A percentile compares a stretch with the other conserved stretches of the same genome.
These are phyloP conservation scores for Apiotrichum akiyoshidainum DNA, from an alignment of 1,284 basidiomycete genomes.

Conservation along the genomic window DNA sequence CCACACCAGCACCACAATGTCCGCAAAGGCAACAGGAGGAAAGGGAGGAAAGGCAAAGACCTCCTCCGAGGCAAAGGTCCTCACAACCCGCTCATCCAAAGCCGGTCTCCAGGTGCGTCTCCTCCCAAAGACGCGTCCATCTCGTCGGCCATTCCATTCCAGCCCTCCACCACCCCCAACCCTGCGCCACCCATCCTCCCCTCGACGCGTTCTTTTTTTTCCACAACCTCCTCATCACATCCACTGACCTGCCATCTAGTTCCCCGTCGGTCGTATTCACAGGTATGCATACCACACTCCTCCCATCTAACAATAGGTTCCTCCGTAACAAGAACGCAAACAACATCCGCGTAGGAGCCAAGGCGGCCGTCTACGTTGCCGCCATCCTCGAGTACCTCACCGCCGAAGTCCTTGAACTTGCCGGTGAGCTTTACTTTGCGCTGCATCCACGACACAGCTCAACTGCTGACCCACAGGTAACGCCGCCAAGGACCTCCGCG, in stretches of 20 bases:
- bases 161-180: not conserved
- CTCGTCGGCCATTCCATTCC: not conserved
- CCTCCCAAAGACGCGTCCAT: no score
- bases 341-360: slow-evolving; percentile 61
- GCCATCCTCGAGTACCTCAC: slow-evolving; percentile 53
- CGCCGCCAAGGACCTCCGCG: slow-evolving; percentile 90
- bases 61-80: slow-evolving; percentile 50
- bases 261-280: slow-evolving; percentile 49
- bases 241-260: slow-evolving; percentile 24
- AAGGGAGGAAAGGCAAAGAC: slow-evolving; percentile 54
- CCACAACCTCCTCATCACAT: not conserved
- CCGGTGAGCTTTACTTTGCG: slow-evolving; percentile 37
- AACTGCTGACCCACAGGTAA: slow-evolving; percentile 62
- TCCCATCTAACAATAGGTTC: slow-evolving; percentile 59
- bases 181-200: not conserved
- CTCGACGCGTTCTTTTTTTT: not conserved
- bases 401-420: slow-evolving; percentile 54
- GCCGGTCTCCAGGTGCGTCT: slow-evolving; percentile 71
- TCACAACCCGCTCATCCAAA: slow-evolving; percentile 72
- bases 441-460: not conserved
- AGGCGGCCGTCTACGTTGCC: slow-evolving; percentile 52
- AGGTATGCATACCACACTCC: slow-evolving; percentile 21
- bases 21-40: slow-evolving; percentile 48
- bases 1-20: slow-evolving; percentile 28
- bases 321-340: slow-evolving; percentile 89